Evolutionary conservation across 345 rosid species (phyloP).

Genomic region (Melaleuca quinquenervia): DNA sequence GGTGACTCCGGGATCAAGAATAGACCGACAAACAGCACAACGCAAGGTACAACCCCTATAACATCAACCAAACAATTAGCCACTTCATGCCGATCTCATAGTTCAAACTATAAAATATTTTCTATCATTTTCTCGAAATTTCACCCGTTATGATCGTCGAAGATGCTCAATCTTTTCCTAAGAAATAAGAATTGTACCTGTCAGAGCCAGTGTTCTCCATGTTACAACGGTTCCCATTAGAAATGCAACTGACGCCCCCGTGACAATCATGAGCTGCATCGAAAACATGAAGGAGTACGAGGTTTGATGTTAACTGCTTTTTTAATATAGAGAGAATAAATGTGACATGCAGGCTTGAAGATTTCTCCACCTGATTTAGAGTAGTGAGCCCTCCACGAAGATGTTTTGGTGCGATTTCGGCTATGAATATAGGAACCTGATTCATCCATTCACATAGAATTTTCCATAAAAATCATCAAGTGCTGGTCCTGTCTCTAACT

Average conservation of each 20-base stretch:
- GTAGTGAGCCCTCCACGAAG: conserved; percentile 88
- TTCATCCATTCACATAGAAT: not conserved
- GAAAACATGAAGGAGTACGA: not conserved
- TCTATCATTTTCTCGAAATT: not conserved
- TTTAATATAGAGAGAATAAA: not conserved
- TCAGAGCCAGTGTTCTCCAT: conserved; percentile 77
- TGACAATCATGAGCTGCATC: conserved; percentile 69
- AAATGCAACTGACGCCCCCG: conserved; percentile 57
- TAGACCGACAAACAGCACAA: conserved; percentile 57
- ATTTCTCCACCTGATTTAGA: conserved; percentile 43
- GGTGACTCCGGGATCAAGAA: conserved; percentile 82
- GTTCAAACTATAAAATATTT: not conserved
- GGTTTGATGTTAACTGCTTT: not conserved
- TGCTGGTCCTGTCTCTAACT: not conserved
- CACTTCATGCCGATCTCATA: not conserved
- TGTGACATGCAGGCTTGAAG: not conserved
- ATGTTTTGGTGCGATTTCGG: conserved; percentile 90
- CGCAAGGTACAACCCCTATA: conserved; percentile 65
- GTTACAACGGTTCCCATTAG: conserved; percentile 51
- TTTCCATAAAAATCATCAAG: not conserved
- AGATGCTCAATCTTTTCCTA: not conserved
- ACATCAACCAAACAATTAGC: not conserved
- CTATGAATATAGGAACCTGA: conserved; percentile 78
- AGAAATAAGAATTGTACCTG: conserved; percentile 28
- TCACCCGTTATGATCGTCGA: not conserved